phyloP scores from a whole-genome alignment of 208 protist genomes.

The Trypanosoma mega region DNA sequence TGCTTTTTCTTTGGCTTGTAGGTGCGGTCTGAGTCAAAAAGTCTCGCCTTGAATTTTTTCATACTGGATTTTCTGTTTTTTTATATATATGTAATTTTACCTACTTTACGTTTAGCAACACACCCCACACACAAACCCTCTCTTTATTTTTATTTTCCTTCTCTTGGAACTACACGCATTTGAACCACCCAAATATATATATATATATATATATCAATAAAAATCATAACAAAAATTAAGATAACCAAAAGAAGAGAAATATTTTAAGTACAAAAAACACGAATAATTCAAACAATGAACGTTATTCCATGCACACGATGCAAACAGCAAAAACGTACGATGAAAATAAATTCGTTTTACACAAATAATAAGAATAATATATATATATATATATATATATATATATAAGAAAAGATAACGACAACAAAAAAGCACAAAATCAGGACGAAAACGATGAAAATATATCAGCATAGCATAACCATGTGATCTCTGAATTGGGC shows the following conservation, averaged over 20 bases:
- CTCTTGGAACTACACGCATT: no score
- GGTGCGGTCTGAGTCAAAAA: conserved; percentile 94
- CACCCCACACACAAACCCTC: neutral
- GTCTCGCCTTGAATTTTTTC: conserved; percentile 67
- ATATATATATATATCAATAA: no score
- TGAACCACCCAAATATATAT: no score
- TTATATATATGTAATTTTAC: neutral
- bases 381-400: conserved; percentile 4
- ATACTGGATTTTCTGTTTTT: conserved; percentile 20
- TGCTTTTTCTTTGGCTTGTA: conserved; percentile 95
- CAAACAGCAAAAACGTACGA: neutral
- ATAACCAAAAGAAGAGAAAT: no score
- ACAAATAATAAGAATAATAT: neutral
- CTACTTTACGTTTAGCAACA: neutral
- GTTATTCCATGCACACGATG: no score
- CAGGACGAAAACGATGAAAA: conserved; percentile 1
- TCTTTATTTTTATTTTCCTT: no score
- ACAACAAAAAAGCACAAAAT: conserved; percentile 5
- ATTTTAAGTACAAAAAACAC: no score
- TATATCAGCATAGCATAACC: no score
- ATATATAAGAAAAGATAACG: neutral
- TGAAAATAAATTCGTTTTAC: neutral
- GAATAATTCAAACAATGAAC: no score
- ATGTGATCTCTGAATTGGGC: no score
- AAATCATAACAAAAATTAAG: no score